A percentile compares a stretch with the other conserved stretches of the same genome.
These are phyloP conservation scores for Yamadazyma akitaensis DNA, from an alignment of 805 yeast species.

Conservation along the genomic window DNA sequence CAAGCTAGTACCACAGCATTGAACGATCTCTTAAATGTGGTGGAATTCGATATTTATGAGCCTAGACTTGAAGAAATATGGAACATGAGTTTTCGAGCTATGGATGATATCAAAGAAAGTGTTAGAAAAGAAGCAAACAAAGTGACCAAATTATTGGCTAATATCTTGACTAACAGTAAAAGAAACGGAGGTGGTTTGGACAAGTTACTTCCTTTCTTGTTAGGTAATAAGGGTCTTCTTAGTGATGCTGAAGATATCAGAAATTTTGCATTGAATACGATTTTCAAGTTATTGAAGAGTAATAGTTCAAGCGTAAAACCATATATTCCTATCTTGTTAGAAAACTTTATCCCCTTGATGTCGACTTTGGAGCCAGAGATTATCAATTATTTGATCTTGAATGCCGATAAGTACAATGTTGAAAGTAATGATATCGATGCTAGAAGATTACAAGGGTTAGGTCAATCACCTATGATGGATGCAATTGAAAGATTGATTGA, in stretches of 20 bases:
- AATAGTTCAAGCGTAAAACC: constrained; percentile 60
- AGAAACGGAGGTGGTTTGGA: constrained; percentile 39
- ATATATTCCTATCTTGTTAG: constrained; percentile 65
- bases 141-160: constrained; percentile 64
- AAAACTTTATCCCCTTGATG: constrained; percentile 67
- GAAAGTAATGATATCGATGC: constrained; percentile 72
- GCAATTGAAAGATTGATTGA: constrained; percentile 72
- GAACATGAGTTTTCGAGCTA: constrained; percentile 81
- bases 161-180: constrained; percentile 48
- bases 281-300: constrained; percentile 66
- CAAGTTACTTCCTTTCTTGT: constrained; percentile 69
- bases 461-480: constrained; percentile 85
- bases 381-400: constrained; percentile 77
- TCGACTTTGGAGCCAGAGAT: constrained; percentile 91
- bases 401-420: constrained; percentile 84
- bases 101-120: constrained; percentile 94
- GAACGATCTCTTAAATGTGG: constrained; percentile 64
- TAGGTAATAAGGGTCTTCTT: constrained; percentile 74
- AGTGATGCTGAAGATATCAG: constrained; percentile 86
- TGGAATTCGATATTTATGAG: constrained; percentile 52
- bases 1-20: constrained; percentile 80
- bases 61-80: constrained; percentile 63
- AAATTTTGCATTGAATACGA: constrained; percentile 67
- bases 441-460: constrained; percentile 66
- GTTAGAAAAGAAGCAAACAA: constrained; percentile 78